These are phyloP conservation scores for Lecanicillium sp. DNA, from an alignment of 2,329 filamentous ascomycete species.

Conservation along the genomic window DNA sequence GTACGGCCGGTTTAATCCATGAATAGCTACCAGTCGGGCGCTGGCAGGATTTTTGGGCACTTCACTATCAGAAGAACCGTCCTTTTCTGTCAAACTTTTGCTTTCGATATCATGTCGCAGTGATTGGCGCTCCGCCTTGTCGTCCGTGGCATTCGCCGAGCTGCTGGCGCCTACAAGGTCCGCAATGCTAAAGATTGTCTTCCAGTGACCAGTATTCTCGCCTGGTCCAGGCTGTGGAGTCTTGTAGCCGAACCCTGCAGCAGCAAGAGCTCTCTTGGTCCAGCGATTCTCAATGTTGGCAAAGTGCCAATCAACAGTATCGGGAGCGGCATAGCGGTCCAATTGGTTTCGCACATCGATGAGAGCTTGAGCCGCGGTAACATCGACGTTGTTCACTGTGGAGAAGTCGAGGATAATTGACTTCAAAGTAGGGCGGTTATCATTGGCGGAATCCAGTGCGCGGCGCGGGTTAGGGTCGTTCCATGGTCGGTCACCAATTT, in stretches of 20 bases:
- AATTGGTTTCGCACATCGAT: constrained; percentile 47
- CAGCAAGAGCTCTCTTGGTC: constrained; percentile 47
- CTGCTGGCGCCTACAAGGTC: constrained; percentile 69
- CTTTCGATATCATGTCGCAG: constrained; percentile 10
- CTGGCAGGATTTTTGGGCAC: constrained; percentile 19
- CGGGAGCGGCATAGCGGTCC: constrained; percentile 39
- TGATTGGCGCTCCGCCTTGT: constrained; percentile 30
- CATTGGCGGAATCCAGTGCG: constrained; percentile 21
- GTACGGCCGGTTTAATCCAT: constrained; percentile 41
- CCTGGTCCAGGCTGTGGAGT: constrained; percentile 18
- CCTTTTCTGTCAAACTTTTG: constrained; percentile 12
- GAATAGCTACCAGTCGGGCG: constrained; percentile 27
- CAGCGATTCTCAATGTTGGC: constrained; percentile 46
- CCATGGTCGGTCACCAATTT: constrained; percentile 48
- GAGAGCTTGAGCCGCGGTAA: constrained; percentile 45
- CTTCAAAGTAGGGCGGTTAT: constrained; percentile 40
- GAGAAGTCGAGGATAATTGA: constrained; percentile 51
- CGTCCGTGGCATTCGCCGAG: constrained; percentile 51
- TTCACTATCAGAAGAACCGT: constrained; percentile 17
- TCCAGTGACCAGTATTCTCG: constrained; percentile 31
- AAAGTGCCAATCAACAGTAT: constrained; percentile 42
- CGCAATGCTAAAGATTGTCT: constrained; percentile 87
- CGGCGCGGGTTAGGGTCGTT: constrained; percentile 41
- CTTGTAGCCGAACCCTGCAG: constrained; percentile 43
- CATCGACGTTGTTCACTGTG: constrained; percentile 47